Conservation (phyloP, 805 yeast genomes). For the Scheffersomyces stipitis region DNA sequence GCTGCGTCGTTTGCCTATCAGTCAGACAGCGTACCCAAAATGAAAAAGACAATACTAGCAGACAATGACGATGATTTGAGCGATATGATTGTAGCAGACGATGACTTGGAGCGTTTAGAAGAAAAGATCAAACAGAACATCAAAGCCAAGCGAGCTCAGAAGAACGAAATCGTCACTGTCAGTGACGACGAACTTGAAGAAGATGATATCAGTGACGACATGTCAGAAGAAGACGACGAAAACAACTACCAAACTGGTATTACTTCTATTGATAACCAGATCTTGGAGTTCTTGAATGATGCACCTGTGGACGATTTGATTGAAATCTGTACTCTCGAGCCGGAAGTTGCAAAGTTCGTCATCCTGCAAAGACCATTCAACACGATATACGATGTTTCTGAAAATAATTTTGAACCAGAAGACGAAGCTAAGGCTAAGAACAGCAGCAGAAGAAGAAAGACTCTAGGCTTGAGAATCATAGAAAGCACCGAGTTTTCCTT, state of each 20-base stretch:
- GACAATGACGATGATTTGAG: not conserved
- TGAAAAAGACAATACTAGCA: not conserved
- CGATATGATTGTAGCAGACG: slow-evolving; percentile 19
- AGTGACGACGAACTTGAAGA: slow-evolving; percentile 43
- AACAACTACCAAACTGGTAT: slow-evolving; percentile 34
- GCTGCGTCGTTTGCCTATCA: not conserved
- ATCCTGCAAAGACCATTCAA: slow-evolving; percentile 70
- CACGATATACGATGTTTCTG: slow-evolving; percentile 58
- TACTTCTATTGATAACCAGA: slow-evolving; percentile 59
- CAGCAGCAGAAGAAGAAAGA: slow-evolving; percentile 33
- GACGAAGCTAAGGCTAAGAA: slow-evolving; percentile 20
- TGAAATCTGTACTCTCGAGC: slow-evolving; percentile 74
- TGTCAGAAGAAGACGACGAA: slow-evolving; percentile 47
- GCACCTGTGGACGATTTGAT: slow-evolving; percentile 74
- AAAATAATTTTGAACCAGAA: slow-evolving; percentile 48
- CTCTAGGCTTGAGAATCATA: slow-evolving; percentile 71
- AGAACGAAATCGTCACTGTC: slow-evolving; percentile 13
- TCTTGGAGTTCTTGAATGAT: slow-evolving; percentile 74
- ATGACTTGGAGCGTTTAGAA: slow-evolving; percentile 41
- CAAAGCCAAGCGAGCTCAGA: slow-evolving; percentile 17
- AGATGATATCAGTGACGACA: slow-evolving; percentile 48
- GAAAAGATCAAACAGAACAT: slow-evolving; percentile 37
- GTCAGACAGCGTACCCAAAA: not conserved
- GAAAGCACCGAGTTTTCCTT: slow-evolving; percentile 69
- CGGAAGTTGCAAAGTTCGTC: slow-evolving; percentile 62